Evolutionary conservation across 116 monocot species (phyloP).

Genomic region (Trichopus zeylanicus): DNA sequence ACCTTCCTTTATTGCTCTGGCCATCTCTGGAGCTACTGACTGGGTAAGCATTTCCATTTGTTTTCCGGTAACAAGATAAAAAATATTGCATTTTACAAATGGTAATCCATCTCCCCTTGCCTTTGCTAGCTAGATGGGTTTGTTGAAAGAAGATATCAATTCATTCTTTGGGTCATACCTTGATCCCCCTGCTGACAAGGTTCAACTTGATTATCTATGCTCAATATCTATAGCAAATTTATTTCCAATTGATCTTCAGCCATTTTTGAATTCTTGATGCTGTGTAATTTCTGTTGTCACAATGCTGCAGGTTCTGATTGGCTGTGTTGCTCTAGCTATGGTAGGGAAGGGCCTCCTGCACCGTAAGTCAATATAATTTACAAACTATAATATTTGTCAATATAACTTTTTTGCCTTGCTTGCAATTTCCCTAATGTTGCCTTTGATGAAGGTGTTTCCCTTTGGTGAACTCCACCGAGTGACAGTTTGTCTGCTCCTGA

Average conservation of each 20-base stretch:
- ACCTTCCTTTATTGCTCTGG: constrained; percentile 63
- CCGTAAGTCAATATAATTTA: constrained; percentile 39
- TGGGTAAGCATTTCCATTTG: constrained; percentile 46
- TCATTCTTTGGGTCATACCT: constrained; percentile 94
- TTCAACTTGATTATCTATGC: constrained; percentile 7
- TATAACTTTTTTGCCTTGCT: background rate
- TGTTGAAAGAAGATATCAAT: constrained; percentile 77
- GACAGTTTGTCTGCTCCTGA: no score
- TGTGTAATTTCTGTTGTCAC: constrained; percentile 13
- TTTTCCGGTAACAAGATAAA: no score
- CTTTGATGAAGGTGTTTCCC: no score
- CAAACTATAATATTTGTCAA: background rate
- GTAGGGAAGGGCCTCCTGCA: constrained; percentile 75
- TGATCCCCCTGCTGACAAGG: constrained; percentile 99
- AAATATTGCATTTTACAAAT: no score
- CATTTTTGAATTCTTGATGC: no score
- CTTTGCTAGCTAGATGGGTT: constrained; percentile 76
- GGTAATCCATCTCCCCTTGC: background rate
- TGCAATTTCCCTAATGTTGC: no score
- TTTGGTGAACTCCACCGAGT: no score
- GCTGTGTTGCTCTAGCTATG: constrained; percentile 84
- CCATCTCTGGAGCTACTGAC: constrained; percentile 75
- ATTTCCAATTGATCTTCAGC: no score
- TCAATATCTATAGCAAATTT: no score
- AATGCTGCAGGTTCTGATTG: constrained; percentile 69